Conservation (phyloP, 441 rosid genomes). For the Populus hybrid region DNA sequence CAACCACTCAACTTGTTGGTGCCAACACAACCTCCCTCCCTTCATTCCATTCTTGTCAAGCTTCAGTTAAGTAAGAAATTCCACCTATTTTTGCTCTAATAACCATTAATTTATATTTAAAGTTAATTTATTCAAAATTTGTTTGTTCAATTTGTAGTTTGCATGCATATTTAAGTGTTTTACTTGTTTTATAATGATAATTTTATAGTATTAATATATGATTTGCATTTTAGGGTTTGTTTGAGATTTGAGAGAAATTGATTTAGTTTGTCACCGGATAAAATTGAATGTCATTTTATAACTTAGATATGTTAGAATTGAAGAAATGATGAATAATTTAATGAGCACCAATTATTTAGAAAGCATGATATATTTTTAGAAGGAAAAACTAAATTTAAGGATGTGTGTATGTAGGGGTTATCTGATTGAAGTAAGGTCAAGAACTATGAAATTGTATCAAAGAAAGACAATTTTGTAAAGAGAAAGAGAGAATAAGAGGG, state of each 20-base stretch:
- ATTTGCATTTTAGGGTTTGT: too few species aligned
- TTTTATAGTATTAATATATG: too few species aligned
- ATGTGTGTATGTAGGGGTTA: slow-evolving; percentile 30
- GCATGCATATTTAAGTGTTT: too few species aligned
- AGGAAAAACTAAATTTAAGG: slow-evolving; percentile 17
- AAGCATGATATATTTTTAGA: slow-evolving; percentile 12
- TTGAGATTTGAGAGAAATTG: too few species aligned
- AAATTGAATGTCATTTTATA: too few species aligned
- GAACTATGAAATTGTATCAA: slow-evolving; percentile 35
- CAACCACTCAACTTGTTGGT: background rate
- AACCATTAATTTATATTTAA: too few species aligned
- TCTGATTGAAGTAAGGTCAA: slow-evolving; percentile 37
- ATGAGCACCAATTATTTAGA: background rate
- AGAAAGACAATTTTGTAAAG: slow-evolving; percentile 2
- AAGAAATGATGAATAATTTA: too few species aligned
- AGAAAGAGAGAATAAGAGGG: background rate
- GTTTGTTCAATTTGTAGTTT: too few species aligned
- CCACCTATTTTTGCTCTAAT: background rate
- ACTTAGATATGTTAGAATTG: too few species aligned
- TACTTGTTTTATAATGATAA: too few species aligned
- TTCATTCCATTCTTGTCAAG: background rate
- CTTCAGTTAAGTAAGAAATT: background rate
- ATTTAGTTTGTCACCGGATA: too few species aligned
- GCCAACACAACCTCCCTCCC: background rate
- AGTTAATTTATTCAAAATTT: too few species aligned